Evolutionary conservation across 2,329 filamentous ascomycete genomes (phyloP), one percentile per base, ranked within the genome.

Genomic region (Stemphylium lycopersici): DNA sequence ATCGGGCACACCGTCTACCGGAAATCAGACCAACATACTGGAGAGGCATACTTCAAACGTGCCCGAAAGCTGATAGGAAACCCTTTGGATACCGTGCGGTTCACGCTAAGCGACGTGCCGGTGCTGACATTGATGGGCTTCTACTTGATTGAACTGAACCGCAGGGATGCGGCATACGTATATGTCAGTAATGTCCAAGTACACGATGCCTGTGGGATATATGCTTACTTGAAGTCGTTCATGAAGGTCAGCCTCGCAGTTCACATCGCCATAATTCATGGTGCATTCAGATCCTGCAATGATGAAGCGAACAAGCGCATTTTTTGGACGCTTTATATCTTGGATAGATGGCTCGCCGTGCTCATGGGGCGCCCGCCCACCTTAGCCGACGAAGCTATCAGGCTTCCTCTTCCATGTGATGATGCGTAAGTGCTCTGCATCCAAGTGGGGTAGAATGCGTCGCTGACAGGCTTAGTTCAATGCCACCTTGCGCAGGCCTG

Each of bases 131-230:
- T 70, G 8, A 70, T 70, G 67, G 65, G 61, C 1, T 63, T 65
- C 20, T 69, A 70, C 43, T 48, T 70, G 13, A 65, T 70, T 15
- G 67, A 70, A 36, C 56, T 68, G n/a, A 70, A 70, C 47, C 59
- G 67, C 8, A 59, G 67, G 37, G 67, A 70, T 44, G 53, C 65
- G 20, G 67, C 67, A 31, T 68, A 65, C 43, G 61, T 68, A 42
- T 65, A 69, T 53, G 62, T 66, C 6, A 62, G 62, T 40, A 39
- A 16, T 22, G n/a, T 5, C 29, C 15, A 15, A 11, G n/a, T n/a
- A 18, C 26, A n/a, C 20, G 29, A 22, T 18, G 12, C 15, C 32
- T 8, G 10, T 7, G 12, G 31, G 10, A 20, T 31, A 26, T 8
- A 29, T 40, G 31, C 29, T 54, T 10, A 54, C 40, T 47, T 32